phyloP scores from a whole-genome alignment of 2,329 filamentous ascomycete genomes.

The Botryosphaeria agaves region DNA sequence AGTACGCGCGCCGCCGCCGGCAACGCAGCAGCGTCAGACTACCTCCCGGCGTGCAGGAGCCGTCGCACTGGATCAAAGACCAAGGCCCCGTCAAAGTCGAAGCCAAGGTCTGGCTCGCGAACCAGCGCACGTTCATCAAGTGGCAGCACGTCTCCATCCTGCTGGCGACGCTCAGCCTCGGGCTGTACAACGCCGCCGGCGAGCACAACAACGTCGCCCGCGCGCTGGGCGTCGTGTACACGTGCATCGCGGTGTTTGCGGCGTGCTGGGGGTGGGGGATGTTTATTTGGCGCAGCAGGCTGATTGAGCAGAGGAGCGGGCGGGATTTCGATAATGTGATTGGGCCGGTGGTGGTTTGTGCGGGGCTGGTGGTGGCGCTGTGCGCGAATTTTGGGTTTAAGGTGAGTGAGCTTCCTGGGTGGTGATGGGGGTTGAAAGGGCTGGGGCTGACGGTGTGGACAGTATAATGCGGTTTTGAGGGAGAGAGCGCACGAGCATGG shows the following conservation, averaged over 20 bases:
- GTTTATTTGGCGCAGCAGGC: conserved; percentile 53
- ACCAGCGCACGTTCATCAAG: conserved; percentile 95
- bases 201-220: conserved; percentile 56
- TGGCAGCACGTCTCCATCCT: conserved; percentile 94
- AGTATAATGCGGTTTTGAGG: too few relatives aligned
- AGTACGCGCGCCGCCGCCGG: conserved; percentile 43
- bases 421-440: too few relatives aligned
- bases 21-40: conserved; percentile 37
- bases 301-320: conserved; percentile 75
- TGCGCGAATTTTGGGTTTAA: conserved; percentile 81
- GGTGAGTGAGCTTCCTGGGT: conserved; percentile 36
- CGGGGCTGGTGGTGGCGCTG: conserved; percentile 61
- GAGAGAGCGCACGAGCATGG: too few relatives aligned
- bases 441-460: too few relatives aligned
- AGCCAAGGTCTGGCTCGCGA: conserved; percentile 96
- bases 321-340: conserved; percentile 84
- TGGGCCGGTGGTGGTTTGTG: conserved; percentile 69
- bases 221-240: conserved; percentile 67
- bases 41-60: conserved; percentile 77
- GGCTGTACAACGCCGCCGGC: conserved; percentile 76
- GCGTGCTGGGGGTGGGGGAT: conserved; percentile 78
- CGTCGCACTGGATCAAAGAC: conserved; percentile 85
- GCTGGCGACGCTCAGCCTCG: conserved; percentile 66
- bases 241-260: conserved; percentile 64
- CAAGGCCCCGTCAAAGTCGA: conserved; percentile 81